phyloP scores from a whole-genome alignment of 495 filamentous ascomycete species.

The Ascodesmis nigricans region DNA sequence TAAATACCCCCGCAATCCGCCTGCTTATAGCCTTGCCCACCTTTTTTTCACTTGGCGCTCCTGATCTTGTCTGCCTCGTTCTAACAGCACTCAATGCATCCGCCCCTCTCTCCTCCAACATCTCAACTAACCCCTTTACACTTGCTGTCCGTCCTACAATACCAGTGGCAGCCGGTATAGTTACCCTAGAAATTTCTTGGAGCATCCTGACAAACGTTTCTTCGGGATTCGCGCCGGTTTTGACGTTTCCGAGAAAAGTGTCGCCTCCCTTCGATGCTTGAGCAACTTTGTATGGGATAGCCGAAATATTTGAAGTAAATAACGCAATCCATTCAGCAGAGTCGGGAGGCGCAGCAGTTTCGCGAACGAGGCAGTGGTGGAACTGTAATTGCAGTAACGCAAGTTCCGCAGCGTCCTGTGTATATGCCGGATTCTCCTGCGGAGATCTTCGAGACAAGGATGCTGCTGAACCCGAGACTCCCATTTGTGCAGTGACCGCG shows the following conservation, averaged over 20 bases:
- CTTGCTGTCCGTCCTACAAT: conserved; percentile 39
- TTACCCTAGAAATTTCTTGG: conserved; percentile 53
- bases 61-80: conserved; percentile 40
- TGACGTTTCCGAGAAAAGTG: conserved; percentile 65
- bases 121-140: conserved; percentile 34
- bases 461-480: conserved; percentile 26
- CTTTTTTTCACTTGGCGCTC: conserved; percentile 38
- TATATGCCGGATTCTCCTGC: no score
- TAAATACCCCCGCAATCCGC: conserved; percentile 53
- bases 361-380: conserved; percentile 47
- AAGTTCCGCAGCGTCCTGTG: conserved; percentile 36
- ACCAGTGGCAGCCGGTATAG: conserved; percentile 49
- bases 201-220: conserved; percentile 65
- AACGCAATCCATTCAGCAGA: conserved; percentile 56
- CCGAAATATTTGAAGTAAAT: conserved; percentile 65
- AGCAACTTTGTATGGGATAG: conserved; percentile 42
- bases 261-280: conserved; percentile 41
- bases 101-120: conserved; percentile 37
- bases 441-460: no score
- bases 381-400: conserved; percentile 54
- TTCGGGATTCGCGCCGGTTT: conserved; percentile 38
- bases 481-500: conserved; percentile 20
- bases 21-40: conserved; percentile 50
- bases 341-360: conserved; percentile 38
- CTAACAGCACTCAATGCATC: conserved; percentile 36